Base-by-base conservation (phyloP, 441 rosid species). In the Mallotus repandus region DNA sequence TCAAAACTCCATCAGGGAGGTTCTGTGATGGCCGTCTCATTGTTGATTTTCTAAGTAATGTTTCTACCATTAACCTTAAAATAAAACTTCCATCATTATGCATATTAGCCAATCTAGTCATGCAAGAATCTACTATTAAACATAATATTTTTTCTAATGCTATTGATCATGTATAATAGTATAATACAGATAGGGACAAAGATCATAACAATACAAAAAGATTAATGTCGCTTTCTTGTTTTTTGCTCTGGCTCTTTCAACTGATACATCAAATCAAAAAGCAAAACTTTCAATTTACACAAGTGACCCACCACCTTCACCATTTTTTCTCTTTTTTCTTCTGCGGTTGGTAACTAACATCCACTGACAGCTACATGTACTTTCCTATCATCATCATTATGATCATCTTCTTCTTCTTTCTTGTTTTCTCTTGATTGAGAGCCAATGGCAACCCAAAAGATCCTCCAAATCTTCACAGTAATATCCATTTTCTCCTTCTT, bases 11-110 rank as follows among this genome's bases (percentile, higher is more conserved):
- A 10, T 55, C 75, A 0, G 86, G 84, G 21, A 81, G 88, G 60
- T 82, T 75, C 74, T 66, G 76, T 63, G 84, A 84, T 67, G 87
- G 87, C 63, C 87, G 85, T 45, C 82, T 85, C 66, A 52, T 83
- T 60, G 70, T 85, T 29, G 88, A 85, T 74, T 85, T 85, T 61
- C 68, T 82, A 35, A 82, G 97, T 91, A 87, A 90, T 74, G 21
- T 68, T 78, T 72, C 52, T 16, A 43, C 32, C 46, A 9, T 43
- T 55, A 38, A 41, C 15, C 69, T 53, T 29, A 12, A 65, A 5
- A 46, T 4, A 65, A 46, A 12, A 15, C 5, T 65, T 46, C 45
- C 35, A 19, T 59, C 32, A 29, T 29, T 29, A 29, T 29, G 32
- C 32, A 29, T 29, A 29, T 29, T 29, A 29, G 32, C 3, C 32